phyloP scores from a whole-genome alignment of 2,329 filamentous ascomycete genomes.

The Cladorrhinum sp. region DNA sequence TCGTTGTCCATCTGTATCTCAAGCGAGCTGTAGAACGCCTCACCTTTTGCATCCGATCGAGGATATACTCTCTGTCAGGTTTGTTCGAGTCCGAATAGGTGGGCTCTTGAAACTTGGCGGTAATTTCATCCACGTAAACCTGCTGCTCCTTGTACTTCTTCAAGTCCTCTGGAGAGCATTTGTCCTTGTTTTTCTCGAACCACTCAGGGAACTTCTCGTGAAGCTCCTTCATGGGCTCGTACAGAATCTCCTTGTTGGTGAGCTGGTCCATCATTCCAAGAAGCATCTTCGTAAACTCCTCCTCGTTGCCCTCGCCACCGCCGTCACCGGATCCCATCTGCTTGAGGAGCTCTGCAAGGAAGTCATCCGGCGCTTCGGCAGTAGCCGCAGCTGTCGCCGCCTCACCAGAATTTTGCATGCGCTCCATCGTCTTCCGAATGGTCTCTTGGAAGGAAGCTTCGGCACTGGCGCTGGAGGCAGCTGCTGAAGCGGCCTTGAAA shows the following conservation, averaged over 20 bases:
- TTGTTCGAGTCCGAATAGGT: conserved; percentile 80
- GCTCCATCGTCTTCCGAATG: conserved; percentile 90
- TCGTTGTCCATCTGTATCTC: conserved; percentile 19
- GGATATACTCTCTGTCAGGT: conserved; percentile 83
- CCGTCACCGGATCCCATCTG: conserved; percentile 67
- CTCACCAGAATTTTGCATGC: conserved; percentile 86
- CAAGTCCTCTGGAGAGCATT: conserved; percentile 67
- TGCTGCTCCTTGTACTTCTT: conserved; percentile 80
- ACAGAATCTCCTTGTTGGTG: conserved; percentile 96
- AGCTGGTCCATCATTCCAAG: conserved; percentile 99
- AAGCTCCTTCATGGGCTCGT: conserved; percentile 98
- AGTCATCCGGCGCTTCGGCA: conserved; percentile 67
- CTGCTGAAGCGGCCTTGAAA: conserved; percentile 10
- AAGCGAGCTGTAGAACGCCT: conserved; percentile 25
- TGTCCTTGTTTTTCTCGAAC: conserved; percentile 73
- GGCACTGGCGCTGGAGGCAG: conserved; percentile 37
- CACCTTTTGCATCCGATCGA: conserved; percentile 97
- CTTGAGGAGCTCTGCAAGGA: conserved; percentile 89
- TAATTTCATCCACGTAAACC: conserved; percentile 77
- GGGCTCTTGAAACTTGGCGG: conserved; percentile 78
- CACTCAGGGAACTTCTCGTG: conserved; percentile 88
- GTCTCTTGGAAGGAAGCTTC: conserved; percentile 85
- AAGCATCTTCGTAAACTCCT: conserved; percentile 91
- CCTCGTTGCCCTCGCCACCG: conserved; percentile 59
- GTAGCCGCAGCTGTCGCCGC: conserved; percentile 77